phyloP scores from a whole-genome alignment of 2,329 filamentous ascomycete species.

The Pseudogymnoascus verrucosus region DNA sequence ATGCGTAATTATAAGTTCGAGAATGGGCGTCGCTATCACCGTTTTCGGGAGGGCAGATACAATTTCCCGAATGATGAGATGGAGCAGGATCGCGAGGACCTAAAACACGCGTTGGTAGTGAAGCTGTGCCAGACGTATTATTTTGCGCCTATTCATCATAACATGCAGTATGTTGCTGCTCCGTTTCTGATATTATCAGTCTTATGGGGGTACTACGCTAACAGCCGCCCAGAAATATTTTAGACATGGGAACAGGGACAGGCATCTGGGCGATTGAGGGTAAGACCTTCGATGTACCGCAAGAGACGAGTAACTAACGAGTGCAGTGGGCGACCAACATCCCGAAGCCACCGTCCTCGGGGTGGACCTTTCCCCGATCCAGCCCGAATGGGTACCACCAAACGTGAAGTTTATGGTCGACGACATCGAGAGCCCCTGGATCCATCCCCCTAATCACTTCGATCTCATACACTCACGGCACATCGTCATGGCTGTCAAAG shows the following conservation, averaged over 20 bases:
- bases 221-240: constrained; percentile 32
- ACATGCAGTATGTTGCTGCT: constrained; percentile 46
- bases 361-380: constrained; percentile 33
- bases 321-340: constrained; percentile 16
- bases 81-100: constrained; percentile 50
- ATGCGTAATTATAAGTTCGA: constrained; percentile 45
- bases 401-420: constrained; percentile 50
- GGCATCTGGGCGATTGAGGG: constrained; percentile 53
- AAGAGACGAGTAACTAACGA: background rate
- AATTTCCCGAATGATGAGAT: constrained; percentile 53
- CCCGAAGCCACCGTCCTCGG: constrained; percentile 23
- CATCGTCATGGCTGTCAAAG: constrained; percentile 46
- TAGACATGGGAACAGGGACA: constrained; percentile 53
- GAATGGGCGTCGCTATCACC: constrained; percentile 52
- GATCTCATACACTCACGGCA: constrained; percentile 55
- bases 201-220: background rate
- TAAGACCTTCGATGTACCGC: constrained; percentile 14
- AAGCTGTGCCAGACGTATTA: constrained; percentile 29
- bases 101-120: constrained; percentile 41
- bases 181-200: constrained; percentile 25
- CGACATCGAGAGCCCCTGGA: constrained; percentile 49
- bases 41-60: constrained; percentile 46
- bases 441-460: constrained; percentile 45
- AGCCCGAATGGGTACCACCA: constrained; percentile 40
- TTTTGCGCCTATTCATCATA: constrained; percentile 30